Base-by-base conservation (phyloP, 306 rosid genomes). In the Lotus japonicus region DNA sequence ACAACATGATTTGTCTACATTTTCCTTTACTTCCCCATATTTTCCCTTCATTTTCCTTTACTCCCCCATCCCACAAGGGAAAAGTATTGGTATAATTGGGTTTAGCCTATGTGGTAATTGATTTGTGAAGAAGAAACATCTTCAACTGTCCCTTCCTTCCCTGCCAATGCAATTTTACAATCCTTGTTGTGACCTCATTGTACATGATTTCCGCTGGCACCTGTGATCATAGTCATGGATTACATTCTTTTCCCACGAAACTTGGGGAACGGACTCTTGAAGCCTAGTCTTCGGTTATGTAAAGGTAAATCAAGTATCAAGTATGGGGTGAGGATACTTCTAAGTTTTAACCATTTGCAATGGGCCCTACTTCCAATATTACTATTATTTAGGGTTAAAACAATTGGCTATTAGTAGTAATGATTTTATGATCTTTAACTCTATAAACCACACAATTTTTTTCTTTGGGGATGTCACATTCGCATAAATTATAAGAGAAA, bases 181-280 rank as follows among this genome's bases (percentile, higher is more conserved):
- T 66, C 23, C 39, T 35, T 35, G 1, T 35, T 26, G 31, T 26
- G 31, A 26, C 2, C 31, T 26, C 31, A 26, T 3, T 26, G 4
- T 26, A 26, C 31, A 26, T 35, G 39, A 3, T 35, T 28, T 48
- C 26, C 6, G n/a, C n/a, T 5, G 5, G 11, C 16, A 6, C 52
- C 58, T 28, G 61, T 71, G 66, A 71, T 59, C 21, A 59, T 12
- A 6, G 5, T 17, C 44, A n/a, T n/a, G n/a, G n/a, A n/a, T n/a
- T 16, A 53, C 73, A 26, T 48, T 45, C 51, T 73, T 54, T 54
- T 46, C n/a, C 57, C 49, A 63, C 51, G 19, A 57, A 57, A 9
- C 44, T 6, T 31, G 1, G 64, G 64, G 71, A 66, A 52, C 14
- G 51, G 41, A 52, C 23, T 7, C 57, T 70, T 43, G 0, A 70